phyloP scores from a whole-genome alignment of 2,329 filamentous ascomycete genomes.

The Arachnomyces sp. region DNA sequence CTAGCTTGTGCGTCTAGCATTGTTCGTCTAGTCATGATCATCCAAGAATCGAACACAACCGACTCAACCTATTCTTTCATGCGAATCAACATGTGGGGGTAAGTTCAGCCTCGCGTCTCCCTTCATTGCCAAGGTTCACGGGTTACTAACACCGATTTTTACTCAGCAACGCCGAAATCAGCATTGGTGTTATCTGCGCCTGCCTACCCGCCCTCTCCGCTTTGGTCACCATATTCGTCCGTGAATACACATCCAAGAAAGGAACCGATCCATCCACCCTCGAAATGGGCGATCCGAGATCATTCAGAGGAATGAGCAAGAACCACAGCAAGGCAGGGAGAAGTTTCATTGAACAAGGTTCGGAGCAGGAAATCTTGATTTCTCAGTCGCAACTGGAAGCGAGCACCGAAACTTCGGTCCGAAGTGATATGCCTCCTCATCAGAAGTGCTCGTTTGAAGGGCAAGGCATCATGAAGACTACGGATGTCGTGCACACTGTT shows the following conservation, averaged over 20 bases:
- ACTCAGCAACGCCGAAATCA: conserved; percentile 31
- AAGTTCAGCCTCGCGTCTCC: conserved; percentile 18
- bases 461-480: conserved; percentile 22
- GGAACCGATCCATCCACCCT: conserved; percentile 14
- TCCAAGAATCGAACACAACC: conserved; percentile 15
- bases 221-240: conserved; percentile 26
- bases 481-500: conserved; percentile 19
- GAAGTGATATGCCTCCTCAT: conserved; percentile 9
- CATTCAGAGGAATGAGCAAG: conserved; percentile 10
- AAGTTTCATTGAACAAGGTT: conserved; percentile 13
- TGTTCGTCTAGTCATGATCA: conserved; percentile 20
- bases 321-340: conserved; percentile 12
- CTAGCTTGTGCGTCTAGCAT: conserved; percentile 23
- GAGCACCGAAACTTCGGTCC: conserved; percentile 22
- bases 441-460: conserved; percentile 6
- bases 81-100: conserved; percentile 26
- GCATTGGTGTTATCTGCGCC: conserved; percentile 34
- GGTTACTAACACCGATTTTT: conserved; percentile 17
- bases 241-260: conserved; percentile 21
- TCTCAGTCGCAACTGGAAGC: conserved; percentile 19
- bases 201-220: conserved; percentile 33
- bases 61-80: conserved; percentile 22
- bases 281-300: conserved; percentile 13
- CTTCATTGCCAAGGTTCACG: conserved; percentile 23
- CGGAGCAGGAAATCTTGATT: conserved; percentile 22